These are phyloP conservation scores for Ligustrum vulgare DNA, from an alignment of 257 asterid genomes.

Conservation along the genomic window DNA sequence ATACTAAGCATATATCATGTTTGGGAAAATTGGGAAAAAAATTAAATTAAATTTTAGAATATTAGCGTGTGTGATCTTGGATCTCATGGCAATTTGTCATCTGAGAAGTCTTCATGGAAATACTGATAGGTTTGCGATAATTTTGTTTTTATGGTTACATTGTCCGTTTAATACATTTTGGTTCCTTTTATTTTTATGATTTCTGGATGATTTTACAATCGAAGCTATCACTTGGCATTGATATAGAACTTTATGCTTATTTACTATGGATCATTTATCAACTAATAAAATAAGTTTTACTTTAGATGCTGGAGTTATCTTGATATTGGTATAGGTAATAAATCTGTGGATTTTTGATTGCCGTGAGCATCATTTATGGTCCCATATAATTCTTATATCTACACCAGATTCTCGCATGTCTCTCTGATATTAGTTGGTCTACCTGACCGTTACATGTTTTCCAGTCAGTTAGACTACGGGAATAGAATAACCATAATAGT, in stretches of 20 bases:
- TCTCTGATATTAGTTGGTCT: not conserved
- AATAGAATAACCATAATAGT: not conserved
- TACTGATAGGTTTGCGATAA: not conserved
- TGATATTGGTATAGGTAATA: slow-evolving; percentile 5
- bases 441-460: not conserved
- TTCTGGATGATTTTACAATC: not conserved
- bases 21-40: not conserved
- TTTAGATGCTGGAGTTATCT: slow-evolving; percentile 5
- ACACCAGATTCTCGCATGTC: not conserved
- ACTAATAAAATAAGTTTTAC: not conserved
- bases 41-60: not conserved
- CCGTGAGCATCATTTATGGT: not conserved
- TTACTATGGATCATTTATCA: not conserved
- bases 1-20: not conserved
- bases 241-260: not conserved
- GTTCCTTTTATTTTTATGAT: not conserved
- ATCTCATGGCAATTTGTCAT: not conserved
- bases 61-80: not conserved
- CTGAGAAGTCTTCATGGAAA: not conserved
- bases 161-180: slow-evolving; percentile 7
- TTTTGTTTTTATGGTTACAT: slow-evolving; percentile 9
- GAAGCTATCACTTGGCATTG: not conserved
- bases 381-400: not conserved
- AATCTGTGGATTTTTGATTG: not conserved
- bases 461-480: not conserved